Conservation (phyloP, 805 yeast species). For the Clavispora carvajalis region DNA sequence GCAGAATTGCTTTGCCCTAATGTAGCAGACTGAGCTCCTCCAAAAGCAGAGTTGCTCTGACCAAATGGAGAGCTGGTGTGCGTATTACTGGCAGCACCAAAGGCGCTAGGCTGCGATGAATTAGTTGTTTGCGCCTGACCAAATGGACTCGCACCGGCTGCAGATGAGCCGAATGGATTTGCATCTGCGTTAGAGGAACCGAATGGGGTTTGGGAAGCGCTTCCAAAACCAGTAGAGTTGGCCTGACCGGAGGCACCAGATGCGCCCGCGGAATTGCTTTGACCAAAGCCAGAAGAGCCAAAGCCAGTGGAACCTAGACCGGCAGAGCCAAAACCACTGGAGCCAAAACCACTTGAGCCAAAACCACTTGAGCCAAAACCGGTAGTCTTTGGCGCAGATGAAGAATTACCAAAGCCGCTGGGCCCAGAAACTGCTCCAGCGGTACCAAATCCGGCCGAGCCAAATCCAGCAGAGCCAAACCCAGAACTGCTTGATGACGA, state of each 20-base stretch:
- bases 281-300: slow-evolving; percentile 5
- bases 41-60: slow-evolving; percentile 1
- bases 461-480: slow-evolving; percentile 2
- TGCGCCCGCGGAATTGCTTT: neutral
- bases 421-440: neutral
- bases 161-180: neutral
- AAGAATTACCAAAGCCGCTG: neutral
- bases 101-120: slow-evolving; percentile 2
- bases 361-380: slow-evolving; percentile 1
- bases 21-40: neutral
- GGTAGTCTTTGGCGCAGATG: slow-evolving; percentile 1
- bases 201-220: neutral
- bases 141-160: neutral
- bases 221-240: neutral
- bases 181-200: neutral
- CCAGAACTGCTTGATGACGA: slow-evolving; percentile 1
- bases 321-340: slow-evolving; percentile 2
- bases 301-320: slow-evolving; percentile 3
- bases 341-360: slow-evolving; percentile 1
- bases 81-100: slow-evolving; percentile 3
- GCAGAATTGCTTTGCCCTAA: slow-evolving; percentile 2
- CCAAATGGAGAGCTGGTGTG: slow-evolving; percentile 6
- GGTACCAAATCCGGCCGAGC: neutral
- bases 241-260: slow-evolving; percentile 2
- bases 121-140: neutral